Conservation (phyloP, 78 protist species). For the Acrasis kona region DNA sequence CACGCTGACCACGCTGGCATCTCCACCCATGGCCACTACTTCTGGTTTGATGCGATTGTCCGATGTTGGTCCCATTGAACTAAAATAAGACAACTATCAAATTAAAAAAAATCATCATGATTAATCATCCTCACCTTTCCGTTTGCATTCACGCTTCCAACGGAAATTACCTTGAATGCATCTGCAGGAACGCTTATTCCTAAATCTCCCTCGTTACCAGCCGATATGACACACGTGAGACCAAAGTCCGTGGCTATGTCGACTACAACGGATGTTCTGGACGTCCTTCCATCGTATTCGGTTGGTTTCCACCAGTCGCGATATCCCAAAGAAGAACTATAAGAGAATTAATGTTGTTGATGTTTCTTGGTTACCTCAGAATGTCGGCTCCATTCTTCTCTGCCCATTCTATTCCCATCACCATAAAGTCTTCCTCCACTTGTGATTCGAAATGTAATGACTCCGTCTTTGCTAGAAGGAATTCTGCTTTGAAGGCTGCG, state of each 20-base stretch:
- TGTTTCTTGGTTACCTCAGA: no score
- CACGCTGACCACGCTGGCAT: not conserved
- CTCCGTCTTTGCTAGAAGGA: not conserved
- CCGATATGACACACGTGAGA: not conserved
- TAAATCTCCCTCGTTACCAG: not conserved
- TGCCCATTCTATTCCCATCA: not conserved
- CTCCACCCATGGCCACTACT: not conserved
- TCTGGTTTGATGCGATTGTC: not conserved
- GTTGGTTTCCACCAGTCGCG: not conserved
- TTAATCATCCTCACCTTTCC: not conserved
- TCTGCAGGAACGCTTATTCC: not conserved
- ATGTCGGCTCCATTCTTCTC: no score
- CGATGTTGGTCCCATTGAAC: not conserved
- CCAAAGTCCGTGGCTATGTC: not conserved
- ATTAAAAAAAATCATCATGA: not conserved
- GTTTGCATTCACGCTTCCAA: not conserved
- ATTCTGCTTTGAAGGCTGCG: not conserved
- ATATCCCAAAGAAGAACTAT: not conserved
- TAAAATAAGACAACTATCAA: not conserved
- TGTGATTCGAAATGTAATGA: not conserved
- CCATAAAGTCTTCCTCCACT: not conserved
- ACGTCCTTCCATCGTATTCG: not conserved
- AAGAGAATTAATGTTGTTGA: no score
- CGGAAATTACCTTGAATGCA: not conserved
- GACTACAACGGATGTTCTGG: not conserved